Evolutionary conservation across 2,329 filamentous ascomycete genomes (phyloP).

Genomic region (Phyllosticta paracitricarpa): DNA sequence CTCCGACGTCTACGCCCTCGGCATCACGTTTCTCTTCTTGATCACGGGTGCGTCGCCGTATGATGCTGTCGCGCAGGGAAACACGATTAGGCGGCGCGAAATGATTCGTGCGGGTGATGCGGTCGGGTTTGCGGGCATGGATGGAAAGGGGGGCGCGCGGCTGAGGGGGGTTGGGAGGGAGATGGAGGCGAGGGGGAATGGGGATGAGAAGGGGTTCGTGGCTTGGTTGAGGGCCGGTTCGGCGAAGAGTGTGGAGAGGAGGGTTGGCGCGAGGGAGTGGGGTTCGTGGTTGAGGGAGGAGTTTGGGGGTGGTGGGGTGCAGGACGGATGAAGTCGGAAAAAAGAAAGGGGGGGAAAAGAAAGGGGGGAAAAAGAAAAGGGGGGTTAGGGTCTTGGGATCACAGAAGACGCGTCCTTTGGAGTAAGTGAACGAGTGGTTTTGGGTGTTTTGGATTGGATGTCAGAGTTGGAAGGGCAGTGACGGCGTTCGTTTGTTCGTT

Average conservation of each 20-base stretch:
- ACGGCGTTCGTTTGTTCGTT: no score
- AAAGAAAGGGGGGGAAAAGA: no score
- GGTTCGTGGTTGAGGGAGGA: neutral
- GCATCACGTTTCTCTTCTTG: conserved; percentile 34
- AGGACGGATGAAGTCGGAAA: no score
- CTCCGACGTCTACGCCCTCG: conserved; percentile 36
- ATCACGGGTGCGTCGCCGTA: conserved; percentile 35
- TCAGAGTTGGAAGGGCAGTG: no score
- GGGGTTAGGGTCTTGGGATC: no score
- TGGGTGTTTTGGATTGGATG: no score
- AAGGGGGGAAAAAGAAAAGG: no score
- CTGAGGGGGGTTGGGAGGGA: neutral
- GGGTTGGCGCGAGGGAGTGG: neutral
- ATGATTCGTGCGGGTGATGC: conserved; percentile 34
- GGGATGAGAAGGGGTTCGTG: neutral
- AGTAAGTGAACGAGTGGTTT: no score
- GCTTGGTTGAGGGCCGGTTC: neutral
- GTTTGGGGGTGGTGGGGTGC: neutral
- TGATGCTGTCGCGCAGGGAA: conserved; percentile 25
- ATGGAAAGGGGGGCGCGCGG: neutral
- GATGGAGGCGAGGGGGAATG: neutral
- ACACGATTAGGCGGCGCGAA: conserved; percentile 34
- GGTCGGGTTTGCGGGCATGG: conserved; percentile 23
- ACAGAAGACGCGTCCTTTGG: no score
- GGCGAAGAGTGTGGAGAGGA: neutral